Base-by-base conservation (phyloP, 2,329 filamentous ascomycete genomes). In the Davidsoniella virescens region DNA sequence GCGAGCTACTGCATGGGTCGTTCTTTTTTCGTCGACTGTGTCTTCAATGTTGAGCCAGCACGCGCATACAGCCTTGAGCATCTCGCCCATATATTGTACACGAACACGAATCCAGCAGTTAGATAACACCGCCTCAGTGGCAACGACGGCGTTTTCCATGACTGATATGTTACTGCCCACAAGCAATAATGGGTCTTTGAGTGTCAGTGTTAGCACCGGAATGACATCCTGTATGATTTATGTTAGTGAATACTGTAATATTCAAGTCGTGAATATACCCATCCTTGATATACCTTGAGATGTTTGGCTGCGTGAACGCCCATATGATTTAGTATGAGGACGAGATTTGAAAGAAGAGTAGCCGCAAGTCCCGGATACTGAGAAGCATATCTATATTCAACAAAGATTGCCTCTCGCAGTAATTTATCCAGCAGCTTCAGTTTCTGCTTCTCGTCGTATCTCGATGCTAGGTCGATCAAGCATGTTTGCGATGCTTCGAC, bases 51-150 rank as follows among this genome's bases (percentile, higher is more conserved):
- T 75, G 3, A 79, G 61, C 78, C 79, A 86, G 60, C 78, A 82
- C 1, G 76, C 59, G 36, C 72, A 70, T 1, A 86, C 55, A 0
- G 74, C 76, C 56, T 73, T 74, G 43, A 87, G 61, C 5, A 90
- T 65, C 14, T 56, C 51, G 12, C 37, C 50, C 2, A 43, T 12
- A 46, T 56, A 55, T 2, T 29, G 20, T 10, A 46, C 49, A 53
- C 83, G 77, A 4, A 93, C 66, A 4, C 86, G 70, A 9, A 84
- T 82, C 79, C 86, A 87, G 52, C 76, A 77, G 53, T 72, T 79
- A 10, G 71, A 56, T 9, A 93, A 65, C 12, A 82, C 65, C 0
- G 67, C 64, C 48, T 77, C 71, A 18, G 86, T 57, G 1, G 77
- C 70, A 16, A 67, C 61, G 2, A 72, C 62, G 0, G 77, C 72